Conservation (phyloP, 139 green algal genomes). For the Yamagishiella unicocca region DNA sequence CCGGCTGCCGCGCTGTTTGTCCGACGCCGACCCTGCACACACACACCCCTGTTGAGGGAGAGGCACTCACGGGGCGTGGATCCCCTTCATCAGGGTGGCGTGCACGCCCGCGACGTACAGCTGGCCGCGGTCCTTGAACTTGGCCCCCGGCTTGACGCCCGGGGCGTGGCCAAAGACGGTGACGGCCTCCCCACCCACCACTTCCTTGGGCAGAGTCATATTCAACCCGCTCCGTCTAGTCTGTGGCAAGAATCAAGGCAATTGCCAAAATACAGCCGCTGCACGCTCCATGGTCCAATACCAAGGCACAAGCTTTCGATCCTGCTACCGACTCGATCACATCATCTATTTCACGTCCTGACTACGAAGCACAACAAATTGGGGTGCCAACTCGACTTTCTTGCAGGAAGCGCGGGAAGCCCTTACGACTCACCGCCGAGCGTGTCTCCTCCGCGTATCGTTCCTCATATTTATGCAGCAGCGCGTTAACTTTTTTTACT, state of each 20-base stretch:
- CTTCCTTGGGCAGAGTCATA: slow-evolving; percentile 21
- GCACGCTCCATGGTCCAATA: too few species aligned
- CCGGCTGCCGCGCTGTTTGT: too few species aligned
- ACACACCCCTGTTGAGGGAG: too few species aligned
- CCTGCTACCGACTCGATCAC: too few species aligned
- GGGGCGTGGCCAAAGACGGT: slow-evolving; percentile 58
- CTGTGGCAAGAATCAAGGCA: too few species aligned
- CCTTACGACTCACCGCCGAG: neutral
- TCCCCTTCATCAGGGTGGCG: slow-evolving; percentile 59
- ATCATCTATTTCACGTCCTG: too few species aligned
- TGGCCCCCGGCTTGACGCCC: slow-evolving; percentile 54
- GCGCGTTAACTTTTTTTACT: neutral
- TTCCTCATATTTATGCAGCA: neutral
- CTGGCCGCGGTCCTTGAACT: slow-evolving; percentile 58
- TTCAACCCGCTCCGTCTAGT: neutral
- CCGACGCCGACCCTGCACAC: too few species aligned
- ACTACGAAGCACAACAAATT: too few species aligned
- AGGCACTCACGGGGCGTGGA: slow-evolving; percentile 46
- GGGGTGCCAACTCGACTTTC: too few species aligned
- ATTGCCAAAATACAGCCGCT: too few species aligned
- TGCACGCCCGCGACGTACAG: slow-evolving; percentile 58
- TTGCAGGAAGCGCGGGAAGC: too few species aligned
- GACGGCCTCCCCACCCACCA: neutral
- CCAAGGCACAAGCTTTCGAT: too few species aligned
- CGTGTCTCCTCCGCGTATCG: neutral